Evolutionary conservation across 2,329 filamentous ascomycete species (phyloP).

Genomic region (Aaosphaeria pasadenensis): DNA sequence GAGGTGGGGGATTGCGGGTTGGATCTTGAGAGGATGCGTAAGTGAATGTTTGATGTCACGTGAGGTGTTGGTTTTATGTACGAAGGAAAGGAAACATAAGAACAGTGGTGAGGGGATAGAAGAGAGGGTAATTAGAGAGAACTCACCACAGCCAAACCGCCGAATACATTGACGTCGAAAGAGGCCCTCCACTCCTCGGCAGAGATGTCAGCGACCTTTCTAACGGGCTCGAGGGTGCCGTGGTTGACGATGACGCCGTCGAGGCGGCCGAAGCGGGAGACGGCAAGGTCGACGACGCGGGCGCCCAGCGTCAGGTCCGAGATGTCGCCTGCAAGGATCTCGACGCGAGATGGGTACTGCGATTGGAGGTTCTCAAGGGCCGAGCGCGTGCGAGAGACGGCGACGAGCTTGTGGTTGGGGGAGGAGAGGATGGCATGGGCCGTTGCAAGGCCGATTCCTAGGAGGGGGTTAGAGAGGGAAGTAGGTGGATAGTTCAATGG

Average conservation of each 20-base stretch:
- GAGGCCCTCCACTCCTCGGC: constrained; percentile 69
- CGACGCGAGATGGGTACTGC: constrained; percentile 54
- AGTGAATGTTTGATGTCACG: constrained; percentile 8
- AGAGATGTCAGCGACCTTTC: constrained; percentile 64
- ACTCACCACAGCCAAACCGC: constrained; percentile 71
- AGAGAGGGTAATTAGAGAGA: constrained; percentile 12
- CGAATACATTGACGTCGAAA: constrained; percentile 87
- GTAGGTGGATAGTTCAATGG: background rate
- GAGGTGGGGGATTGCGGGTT: constrained; percentile 67
- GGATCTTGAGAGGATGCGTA: constrained; percentile 50
- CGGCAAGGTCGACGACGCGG: constrained; percentile 63
- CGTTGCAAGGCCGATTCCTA: constrained; percentile 61
- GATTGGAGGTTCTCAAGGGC: constrained; percentile 49
- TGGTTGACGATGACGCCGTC: constrained; percentile 90
- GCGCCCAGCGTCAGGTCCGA: constrained; percentile 53
- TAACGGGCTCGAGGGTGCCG: constrained; percentile 73
- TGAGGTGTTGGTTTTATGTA: background rate
- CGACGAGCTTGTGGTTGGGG: constrained; percentile 54
- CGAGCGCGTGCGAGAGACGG: constrained; percentile 55
- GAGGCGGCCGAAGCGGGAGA: constrained; percentile 66
- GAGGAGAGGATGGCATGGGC: constrained; percentile 56
- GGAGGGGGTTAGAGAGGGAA: background rate
- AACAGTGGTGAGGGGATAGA: background rate
- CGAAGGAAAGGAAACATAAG: background rate
- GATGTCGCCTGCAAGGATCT: constrained; percentile 58